phyloP scores from a whole-genome alignment of 2,329 filamentous ascomycete species.

The Lasiodiplodia sp. region DNA sequence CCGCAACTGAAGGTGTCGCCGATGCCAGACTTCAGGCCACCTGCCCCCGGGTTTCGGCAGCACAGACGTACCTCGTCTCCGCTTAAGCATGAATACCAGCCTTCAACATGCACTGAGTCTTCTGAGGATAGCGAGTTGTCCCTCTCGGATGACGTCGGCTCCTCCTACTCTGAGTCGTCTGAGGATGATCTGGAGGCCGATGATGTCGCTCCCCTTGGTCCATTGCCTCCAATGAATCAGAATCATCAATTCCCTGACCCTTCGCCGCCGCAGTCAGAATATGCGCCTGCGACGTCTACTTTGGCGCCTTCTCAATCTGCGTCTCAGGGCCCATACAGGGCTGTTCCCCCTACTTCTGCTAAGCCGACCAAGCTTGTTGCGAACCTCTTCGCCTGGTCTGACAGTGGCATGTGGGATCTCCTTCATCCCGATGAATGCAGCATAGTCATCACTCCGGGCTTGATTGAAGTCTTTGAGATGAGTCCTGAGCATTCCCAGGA shows the following conservation, averaged over 20 bases:
- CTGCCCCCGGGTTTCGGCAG: conserved; percentile 55
- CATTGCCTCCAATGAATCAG: conserved; percentile 17
- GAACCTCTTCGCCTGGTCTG: conserved; percentile 69
- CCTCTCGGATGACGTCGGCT: conserved; percentile 62
- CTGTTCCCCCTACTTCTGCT: conserved; percentile 57
- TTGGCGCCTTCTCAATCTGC: conserved; percentile 82
- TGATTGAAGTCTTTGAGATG: conserved; percentile 70
- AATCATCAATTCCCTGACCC: conserved; percentile 50
- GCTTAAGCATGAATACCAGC: conserved; percentile 95
- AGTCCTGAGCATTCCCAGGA: conserved; percentile 52
- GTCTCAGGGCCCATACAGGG: conserved; percentile 74
- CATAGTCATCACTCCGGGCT: conserved; percentile 68
- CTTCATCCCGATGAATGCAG: conserved; percentile 69
- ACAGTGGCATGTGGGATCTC: conserved; percentile 67
- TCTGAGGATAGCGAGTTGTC: conserved; percentile 61
- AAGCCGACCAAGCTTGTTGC: conserved; percentile 65
- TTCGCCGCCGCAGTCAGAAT: conserved; percentile 50
- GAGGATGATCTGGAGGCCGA: conserved; percentile 65
- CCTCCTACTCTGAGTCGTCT: conserved; percentile 58
- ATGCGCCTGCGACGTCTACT: conserved; percentile 56
- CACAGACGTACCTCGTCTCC: conserved; percentile 86
- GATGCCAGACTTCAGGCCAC: conserved; percentile 54
- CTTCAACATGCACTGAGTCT: conserved; percentile 75
- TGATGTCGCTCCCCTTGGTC: conserved; percentile 38
- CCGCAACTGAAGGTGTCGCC: conserved; percentile 51